Percentiles rank a stretch among this genome's conserved stretches.
phyloP scores from a whole-genome alignment of 164 flowering plant genomes.

The Vitis cinerea region DNA sequence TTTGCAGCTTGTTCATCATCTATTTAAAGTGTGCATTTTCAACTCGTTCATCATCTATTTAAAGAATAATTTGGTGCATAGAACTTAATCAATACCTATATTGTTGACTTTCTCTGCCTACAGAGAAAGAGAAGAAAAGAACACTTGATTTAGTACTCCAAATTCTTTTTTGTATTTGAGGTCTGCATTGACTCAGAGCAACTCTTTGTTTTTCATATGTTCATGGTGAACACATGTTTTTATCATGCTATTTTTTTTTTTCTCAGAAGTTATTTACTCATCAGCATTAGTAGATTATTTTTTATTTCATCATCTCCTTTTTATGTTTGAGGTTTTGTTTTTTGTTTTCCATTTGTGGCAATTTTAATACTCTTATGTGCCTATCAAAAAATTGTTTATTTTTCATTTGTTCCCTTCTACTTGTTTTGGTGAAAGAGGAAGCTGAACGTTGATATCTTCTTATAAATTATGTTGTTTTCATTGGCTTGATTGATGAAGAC shows the following conservation, averaged over 20 bases:
- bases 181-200: no score
- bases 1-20: neutral
- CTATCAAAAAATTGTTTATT: neutral
- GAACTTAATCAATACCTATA: neutral
- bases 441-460: neutral
- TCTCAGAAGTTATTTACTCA: no score
- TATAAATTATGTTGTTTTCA: constrained; percentile 8
- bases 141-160: no score
- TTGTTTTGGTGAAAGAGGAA: neutral
- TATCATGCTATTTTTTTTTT: no score
- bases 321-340: no score
- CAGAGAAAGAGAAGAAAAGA: neutral
- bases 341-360: no score
- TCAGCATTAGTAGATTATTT: no score
- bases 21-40: neutral
- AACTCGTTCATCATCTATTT: neutral
- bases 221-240: no score
- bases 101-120: neutral
- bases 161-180: no score
- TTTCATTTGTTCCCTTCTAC: neutral
- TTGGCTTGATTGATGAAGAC: constrained; percentile 52
- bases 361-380: no score
- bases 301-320: no score
- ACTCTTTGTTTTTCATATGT: no score
- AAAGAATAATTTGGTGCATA: neutral